Base-by-base conservation (phyloP, 164 flowering plant genomes). In the Akebia trifoliata region DNA sequence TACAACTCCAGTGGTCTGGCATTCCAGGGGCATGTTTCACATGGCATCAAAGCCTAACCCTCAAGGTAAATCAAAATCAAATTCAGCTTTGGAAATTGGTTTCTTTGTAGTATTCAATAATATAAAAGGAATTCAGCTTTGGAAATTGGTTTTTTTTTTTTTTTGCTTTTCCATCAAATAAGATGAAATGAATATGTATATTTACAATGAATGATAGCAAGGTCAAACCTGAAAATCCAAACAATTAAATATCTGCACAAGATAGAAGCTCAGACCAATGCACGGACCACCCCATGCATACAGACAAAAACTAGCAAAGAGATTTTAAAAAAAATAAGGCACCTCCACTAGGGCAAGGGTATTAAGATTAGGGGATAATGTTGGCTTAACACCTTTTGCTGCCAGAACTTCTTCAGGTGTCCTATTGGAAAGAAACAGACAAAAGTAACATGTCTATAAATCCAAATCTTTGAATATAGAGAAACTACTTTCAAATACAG, bases 341-440 rank as follows among this genome's bases (percentile, higher is more conserved):
- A 92, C 98, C 96, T 92, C 98, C 61, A 92, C 85, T n/a, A 92
- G 64, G 11, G 93, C 93, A 72, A 89, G 94, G 30, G 98, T 92
- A 70, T 92, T 79, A 46, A 92, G 79, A 63, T 92, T 92, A 51
- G 98, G 96, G 65, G 98, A 92, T 59, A 92, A 73, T 63, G 93
- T 86, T 31, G 96, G 98, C 72, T 92, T 92, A 37, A 92, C 96
- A 64, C 98, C 98, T 85, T 66, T 89, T 45, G 98, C 98, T 37
- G 95, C 95, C 46, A 89, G 56, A 63, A 92, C 90, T 80, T 92
- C 96, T 15, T 85, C 95, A 6, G 98, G 98, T 26, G 96, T 92
- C 87, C 98, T 92, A 66, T 60, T 57, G 20, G 58, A 69, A 42
- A 63, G 25, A 29, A 30, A 46, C 45, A 21, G 25, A 50, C 10